These are phyloP conservation scores for Lodderomyces beijingensis DNA, from an alignment of 1,139 yeast species.

Conservation along the genomic window DNA sequence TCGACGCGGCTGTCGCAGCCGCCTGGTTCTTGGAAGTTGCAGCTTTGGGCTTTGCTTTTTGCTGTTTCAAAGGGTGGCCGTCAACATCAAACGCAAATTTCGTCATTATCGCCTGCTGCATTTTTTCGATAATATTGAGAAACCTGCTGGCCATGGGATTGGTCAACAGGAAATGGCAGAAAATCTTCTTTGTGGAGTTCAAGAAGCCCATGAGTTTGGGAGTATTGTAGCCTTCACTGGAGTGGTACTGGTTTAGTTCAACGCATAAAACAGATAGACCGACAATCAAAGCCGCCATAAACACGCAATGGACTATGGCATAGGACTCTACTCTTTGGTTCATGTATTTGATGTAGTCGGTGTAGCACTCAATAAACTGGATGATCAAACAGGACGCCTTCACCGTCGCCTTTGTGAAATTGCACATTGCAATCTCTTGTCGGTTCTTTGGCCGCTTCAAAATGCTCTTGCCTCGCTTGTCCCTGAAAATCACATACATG, in stretches of 20 bases:
- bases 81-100: conserved; percentile 9
- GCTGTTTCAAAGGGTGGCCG: conserved; percentile 7
- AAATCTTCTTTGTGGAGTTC: conserved; percentile 11
- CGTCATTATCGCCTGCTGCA: conserved; percentile 12
- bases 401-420: conserved; percentile 15
- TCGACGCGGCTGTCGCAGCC: neutral
- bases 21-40: neutral
- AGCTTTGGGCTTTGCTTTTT: neutral
- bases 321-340: conserved; percentile 14
- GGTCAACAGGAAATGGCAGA: conserved; percentile 11
- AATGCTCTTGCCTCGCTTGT: conserved; percentile 4
- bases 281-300: conserved; percentile 14
- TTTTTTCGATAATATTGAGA: conserved; percentile 9
- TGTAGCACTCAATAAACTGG: conserved; percentile 14
- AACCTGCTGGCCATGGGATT: conserved; percentile 12
- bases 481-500: conserved; percentile 18
- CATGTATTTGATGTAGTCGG: conserved; percentile 9
- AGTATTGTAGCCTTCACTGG: conserved; percentile 11
- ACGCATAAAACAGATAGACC: conserved; percentile 13
- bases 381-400: conserved; percentile 15
- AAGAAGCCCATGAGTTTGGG: conserved; percentile 11
- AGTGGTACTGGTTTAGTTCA: conserved; percentile 8
- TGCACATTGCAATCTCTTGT: conserved; percentile 12
- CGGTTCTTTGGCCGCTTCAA: conserved; percentile 8
- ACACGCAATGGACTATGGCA: conserved; percentile 12